Evolutionary conservation across 352 stramenopile species (phyloP).

Genomic region (Blastocystis sp.): DNA sequence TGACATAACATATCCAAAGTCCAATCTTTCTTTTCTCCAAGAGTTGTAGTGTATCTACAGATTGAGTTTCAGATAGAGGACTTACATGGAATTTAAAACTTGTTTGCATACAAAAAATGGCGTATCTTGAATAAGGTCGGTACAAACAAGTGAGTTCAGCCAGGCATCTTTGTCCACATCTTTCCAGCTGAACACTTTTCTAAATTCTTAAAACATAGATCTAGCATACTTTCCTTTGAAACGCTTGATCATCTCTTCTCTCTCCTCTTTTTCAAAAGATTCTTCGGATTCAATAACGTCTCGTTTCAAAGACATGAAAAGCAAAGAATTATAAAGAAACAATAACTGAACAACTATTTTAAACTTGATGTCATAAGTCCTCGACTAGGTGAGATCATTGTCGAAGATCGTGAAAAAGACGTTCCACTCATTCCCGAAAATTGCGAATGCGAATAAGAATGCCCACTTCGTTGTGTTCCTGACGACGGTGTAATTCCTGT

Average conservation of each 20-base stretch:
- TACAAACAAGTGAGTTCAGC: background rate
- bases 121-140: background rate
- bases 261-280: background rate
- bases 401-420: background rate
- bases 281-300: background rate
- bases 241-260: conserved; percentile 21
- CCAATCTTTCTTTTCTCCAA: conserved; percentile 9
- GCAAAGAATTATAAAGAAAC: background rate
- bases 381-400: background rate
- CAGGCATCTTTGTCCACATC: conserved; percentile 4
- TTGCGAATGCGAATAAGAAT: background rate
- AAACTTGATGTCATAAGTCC: conserved; percentile 8
- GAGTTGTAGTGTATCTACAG: conserved; percentile 1
- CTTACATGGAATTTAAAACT: conserved; percentile 11
- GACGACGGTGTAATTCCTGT: background rate
- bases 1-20: conserved; percentile 32
- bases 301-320: background rate
- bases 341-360: conserved; percentile 12
- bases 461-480: background rate
- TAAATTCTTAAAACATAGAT: background rate
- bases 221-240: conserved; percentile 9
- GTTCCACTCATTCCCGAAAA: conserved; percentile 16
- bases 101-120: conserved; percentile 46
- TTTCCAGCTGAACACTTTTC: conserved; percentile 19
- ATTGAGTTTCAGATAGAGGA: background rate